Evolutionary conservation across 2,329 filamentous ascomycete species (phyloP), one percentile per base, ranked within the genome.

Genomic region (Endoconidiophora laricicola): DNA sequence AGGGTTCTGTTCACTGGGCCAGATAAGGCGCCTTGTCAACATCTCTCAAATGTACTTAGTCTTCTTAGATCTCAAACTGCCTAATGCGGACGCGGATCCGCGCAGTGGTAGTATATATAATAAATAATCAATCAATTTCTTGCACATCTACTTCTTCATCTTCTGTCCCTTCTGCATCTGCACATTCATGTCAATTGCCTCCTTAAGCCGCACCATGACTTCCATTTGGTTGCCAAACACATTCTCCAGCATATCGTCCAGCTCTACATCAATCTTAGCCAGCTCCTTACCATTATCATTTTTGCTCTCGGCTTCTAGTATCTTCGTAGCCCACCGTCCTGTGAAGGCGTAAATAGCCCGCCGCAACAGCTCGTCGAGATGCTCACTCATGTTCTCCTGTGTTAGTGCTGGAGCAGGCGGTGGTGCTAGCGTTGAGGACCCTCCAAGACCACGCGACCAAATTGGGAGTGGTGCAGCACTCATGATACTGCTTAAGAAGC

Each of bases 261-360:
- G 62, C 56, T 79, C 76, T 44, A 66, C 67, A 59, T 76, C 73
- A 3, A 74, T 65, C 57, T 73, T 72, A 12, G 64, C 70, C 54
- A 73, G 62, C 23, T 69, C 70, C 59, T 69, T 72, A 4, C 67
- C 68, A 0, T 70, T 71, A 3, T 67, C 62, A 57, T 71, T 73
- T 36, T 65, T 62, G 23, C 65, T 65, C 49, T 63, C 64, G 2
- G 72, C 69, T 4, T 74, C 72, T 40, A 71, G 69, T 40, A 73
- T 63, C 49, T 74, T 58, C 3, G 64, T 63, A 3, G 70, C 71
- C 71, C 77, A 81, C 37, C 74, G 67, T 59, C 73, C 73, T 14
- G 78, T 79, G 54, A 81, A 81, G 1, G 69, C 70, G 39, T 74
- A 77, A 49, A 81, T 81, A 45, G 72, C 74, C 60, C 78, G 73